Base-by-base conservation (phyloP, 495 filamentous ascomycete species). In the Jackrogersella minutella region DNA sequence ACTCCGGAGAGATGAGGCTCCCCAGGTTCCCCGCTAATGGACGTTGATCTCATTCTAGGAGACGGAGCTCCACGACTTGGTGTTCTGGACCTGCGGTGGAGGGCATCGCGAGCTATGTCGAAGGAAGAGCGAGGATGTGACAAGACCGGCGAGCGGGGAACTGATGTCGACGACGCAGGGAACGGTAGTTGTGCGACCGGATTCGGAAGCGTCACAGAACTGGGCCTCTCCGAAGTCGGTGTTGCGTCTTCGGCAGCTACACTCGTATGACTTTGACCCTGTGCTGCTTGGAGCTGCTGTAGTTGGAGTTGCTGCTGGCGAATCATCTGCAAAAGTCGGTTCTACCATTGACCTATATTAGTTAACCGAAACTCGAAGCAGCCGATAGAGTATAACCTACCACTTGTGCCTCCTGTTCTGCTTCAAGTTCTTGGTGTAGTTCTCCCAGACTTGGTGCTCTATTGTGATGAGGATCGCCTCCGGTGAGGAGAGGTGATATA, bases 321-420 rank as follows among this genome's bases (percentile, higher is more conserved):
- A 67, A 99, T 97, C 85, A 95, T 91, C 52, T 87, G 86, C 14
- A 99, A 82, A 0, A 99, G 86, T 28, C 94, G 89, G 72, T 97
- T 97, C 90, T 93, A 70, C n/a, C 3, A 30, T 30, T n/a, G 26
- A 34, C 37, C 24, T 22, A 57, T 30, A 41, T 68, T 33, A 63
- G 58, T 10, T 9, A 56, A 33, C 26, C 40, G 5, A 55, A 47
- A 10, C 4, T 9, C 16, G 17, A 3, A 31, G 4, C 19, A 17
- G 26, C 14, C 26, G 2, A 43, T 22, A 41, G 2, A 40, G 14
- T 24, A 22, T 59, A 13, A 79, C 82, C 41, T 79, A 92, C 90
- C 76, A 99, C 95, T 79, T 97, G 94, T 9, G 88, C 92, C 77
- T 99, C 95, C 76, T 97, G 93, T 74, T 99, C 95, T 49, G 90